phyloP scores from a whole-genome alignment of 2,329 filamentous ascomycete genomes.

The Alternaria metachromatica region DNA sequence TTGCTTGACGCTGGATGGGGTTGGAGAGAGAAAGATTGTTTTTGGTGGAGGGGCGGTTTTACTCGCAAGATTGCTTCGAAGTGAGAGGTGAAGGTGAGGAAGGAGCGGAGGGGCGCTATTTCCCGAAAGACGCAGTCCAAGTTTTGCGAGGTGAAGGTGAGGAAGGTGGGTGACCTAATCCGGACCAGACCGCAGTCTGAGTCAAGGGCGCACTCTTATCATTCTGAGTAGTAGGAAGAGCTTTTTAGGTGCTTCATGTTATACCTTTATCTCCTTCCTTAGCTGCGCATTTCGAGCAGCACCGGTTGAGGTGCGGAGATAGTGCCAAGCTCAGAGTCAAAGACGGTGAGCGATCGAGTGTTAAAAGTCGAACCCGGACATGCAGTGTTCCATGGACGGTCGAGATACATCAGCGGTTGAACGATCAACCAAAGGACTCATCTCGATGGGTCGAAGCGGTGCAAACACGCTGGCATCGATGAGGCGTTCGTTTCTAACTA shows the following conservation, averaged over 20 bases:
- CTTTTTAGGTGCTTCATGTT: rapidly evolving
- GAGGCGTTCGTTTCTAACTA: background rate
- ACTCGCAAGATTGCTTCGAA: no score
- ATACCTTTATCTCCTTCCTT: background rate
- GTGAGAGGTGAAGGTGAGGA: background rate
- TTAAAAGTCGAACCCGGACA: rapidly evolving
- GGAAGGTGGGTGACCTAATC: background rate
- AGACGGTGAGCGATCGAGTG: background rate
- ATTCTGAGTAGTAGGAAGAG: rapidly evolving
- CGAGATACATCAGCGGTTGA: background rate
- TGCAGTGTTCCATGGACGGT: background rate
- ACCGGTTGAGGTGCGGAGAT: background rate
- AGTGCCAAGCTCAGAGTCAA: background rate
- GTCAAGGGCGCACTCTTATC: background rate
- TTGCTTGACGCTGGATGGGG: background rate
- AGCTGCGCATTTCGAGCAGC: background rate
- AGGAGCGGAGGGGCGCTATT: background rate
- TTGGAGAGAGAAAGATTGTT: background rate
- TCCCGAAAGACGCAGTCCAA: background rate
- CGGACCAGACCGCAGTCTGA: background rate
- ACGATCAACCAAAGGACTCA: rapidly evolving
- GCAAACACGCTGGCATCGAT: background rate
- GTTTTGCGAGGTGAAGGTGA: background rate
- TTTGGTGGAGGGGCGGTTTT: background rate
- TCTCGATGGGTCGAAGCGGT: background rate